A percentile compares a stretch with the other conserved stretches of the same genome.
Evolutionary conservation across 1,284 basidiomycete species (phyloP).

Genomic region (Tremellales sp.): DNA sequence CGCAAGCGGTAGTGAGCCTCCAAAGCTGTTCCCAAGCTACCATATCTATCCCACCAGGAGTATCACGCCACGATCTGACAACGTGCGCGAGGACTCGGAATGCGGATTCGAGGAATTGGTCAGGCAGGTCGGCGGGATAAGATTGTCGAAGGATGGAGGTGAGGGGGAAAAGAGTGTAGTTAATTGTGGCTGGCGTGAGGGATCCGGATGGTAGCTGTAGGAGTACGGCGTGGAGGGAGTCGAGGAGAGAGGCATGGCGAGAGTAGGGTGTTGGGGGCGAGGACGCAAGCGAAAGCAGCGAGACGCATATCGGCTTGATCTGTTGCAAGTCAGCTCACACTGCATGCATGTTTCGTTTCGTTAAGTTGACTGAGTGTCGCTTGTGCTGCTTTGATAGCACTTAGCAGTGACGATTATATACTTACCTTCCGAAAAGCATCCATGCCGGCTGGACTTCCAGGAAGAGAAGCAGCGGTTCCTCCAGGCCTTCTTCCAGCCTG

Average conservation of each 20-base stretch:
- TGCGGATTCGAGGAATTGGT: constrained; percentile 71
- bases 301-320: constrained; percentile 73
- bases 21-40: constrained; percentile 75
- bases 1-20: constrained; percentile 59
- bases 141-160: constrained; percentile 72
- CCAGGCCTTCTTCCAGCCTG: no score
- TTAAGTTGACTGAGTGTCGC: not conserved
- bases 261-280: constrained; percentile 58
- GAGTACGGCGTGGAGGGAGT: constrained; percentile 55
- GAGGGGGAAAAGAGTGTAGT: constrained; percentile 81
- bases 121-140: constrained; percentile 63
- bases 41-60: constrained; percentile 56
- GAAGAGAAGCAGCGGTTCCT: no score
- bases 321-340: constrained; percentile 41
- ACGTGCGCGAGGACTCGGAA: constrained; percentile 61
- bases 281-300: constrained; percentile 64
- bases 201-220: constrained; percentile 47
- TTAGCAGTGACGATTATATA: not conserved
- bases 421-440: constrained; percentile 38
- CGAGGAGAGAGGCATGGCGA: constrained; percentile 55
- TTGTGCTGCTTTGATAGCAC: no score
- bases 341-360: not conserved
- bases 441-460: constrained; percentile 33
- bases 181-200: constrained; percentile 63
- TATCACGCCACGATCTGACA: constrained; percentile 71